A percentile compares a stretch with the other conserved stretches of the same genome.
These are phyloP conservation scores for Fusarium succisae DNA, from an alignment of 2,329 filamentous ascomycete genomes.

Conservation along the genomic window DNA sequence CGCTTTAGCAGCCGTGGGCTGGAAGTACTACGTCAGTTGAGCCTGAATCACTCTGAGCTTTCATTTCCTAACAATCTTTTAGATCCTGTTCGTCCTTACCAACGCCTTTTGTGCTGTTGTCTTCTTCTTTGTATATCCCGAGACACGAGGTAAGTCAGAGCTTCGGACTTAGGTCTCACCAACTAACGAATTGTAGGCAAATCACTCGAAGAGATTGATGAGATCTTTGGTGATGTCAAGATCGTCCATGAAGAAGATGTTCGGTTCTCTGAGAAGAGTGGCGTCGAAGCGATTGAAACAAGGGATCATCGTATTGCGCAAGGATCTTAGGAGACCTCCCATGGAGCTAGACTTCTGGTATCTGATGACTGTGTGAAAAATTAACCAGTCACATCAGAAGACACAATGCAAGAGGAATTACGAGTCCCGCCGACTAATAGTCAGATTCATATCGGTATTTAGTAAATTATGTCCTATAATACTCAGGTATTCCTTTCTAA, in stretches of 20 bases:
- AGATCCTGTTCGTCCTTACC: slow-evolving; percentile 53
- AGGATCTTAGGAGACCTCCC: background rate
- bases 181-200: slow-evolving; percentile 42
- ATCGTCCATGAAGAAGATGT: slow-evolving; percentile 37
- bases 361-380: too few species aligned
- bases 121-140: slow-evolving; percentile 50
- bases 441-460: too few species aligned
- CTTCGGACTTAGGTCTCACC: rapidly evolving
- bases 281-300: background rate
- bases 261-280: slow-evolving; percentile 32
- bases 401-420: too few species aligned
- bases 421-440: rapidly evolving
- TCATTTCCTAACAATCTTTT: rapidly evolving
- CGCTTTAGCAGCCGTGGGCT: slow-evolving; percentile 50
- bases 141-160: slow-evolving; percentile 46
- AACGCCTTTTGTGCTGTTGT: slow-evolving; percentile 50
- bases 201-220: slow-evolving; percentile 53
- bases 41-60: rapidly evolving
- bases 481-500: background rate
- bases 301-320: background rate
- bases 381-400: rapidly evolving
- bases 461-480: background rate
- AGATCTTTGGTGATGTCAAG: slow-evolving; percentile 52
- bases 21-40: slow-evolving; percentile 52
- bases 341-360: rapidly evolving